Percentiles rank a stretch among this genome's conserved stretches.
Conservation (phyloP, 495 filamentous ascomycete species). For the Penicillium bovifimosum region DNA sequence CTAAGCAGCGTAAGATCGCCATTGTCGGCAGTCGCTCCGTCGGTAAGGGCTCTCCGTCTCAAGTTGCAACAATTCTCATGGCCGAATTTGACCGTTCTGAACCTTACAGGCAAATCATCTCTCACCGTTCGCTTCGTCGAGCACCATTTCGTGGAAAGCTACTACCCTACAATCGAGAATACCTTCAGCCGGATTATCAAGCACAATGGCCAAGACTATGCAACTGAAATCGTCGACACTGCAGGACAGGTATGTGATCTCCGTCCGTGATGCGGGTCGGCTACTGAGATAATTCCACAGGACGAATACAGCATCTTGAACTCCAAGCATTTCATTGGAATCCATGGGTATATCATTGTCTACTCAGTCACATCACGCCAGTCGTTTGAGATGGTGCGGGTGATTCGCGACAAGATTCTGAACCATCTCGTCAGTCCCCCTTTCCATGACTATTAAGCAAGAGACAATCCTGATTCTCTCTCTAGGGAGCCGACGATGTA, state of each 20-base stretch:
- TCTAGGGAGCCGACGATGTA: conserved; percentile 82
- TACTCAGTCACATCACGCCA: conserved; percentile 91
- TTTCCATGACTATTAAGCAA: neutral
- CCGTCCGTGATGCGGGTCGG: neutral
- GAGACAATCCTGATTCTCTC: neutral
- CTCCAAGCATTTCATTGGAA: conserved; percentile 98
- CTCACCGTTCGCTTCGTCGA: conserved; percentile 97
- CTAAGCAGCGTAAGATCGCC: conserved; percentile 96
- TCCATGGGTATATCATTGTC: conserved; percentile 98
- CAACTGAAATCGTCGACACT: conserved; percentile 97
- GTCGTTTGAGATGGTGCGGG: conserved; percentile 93
- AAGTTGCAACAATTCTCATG: neutral
- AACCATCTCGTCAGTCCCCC: conserved; percentile 74
- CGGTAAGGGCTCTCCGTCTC: conserved; percentile 52
- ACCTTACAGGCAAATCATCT: conserved; percentile 79
- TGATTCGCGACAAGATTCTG: conserved; percentile 94
- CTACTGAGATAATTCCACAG: conserved; percentile 39
- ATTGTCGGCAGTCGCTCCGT: conserved; percentile 97
- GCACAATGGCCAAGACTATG: conserved; percentile 85
- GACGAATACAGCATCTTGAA: conserved; percentile 98
- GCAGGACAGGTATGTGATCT: conserved; percentile 75
- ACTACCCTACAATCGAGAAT: conserved; percentile 99
- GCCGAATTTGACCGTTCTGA: neutral
- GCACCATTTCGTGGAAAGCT: conserved; percentile 96
- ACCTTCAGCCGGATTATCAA: conserved; percentile 95